phyloP scores from a whole-genome alignment of 352 stramenopile species.

The Phytopythium litorale region DNA sequence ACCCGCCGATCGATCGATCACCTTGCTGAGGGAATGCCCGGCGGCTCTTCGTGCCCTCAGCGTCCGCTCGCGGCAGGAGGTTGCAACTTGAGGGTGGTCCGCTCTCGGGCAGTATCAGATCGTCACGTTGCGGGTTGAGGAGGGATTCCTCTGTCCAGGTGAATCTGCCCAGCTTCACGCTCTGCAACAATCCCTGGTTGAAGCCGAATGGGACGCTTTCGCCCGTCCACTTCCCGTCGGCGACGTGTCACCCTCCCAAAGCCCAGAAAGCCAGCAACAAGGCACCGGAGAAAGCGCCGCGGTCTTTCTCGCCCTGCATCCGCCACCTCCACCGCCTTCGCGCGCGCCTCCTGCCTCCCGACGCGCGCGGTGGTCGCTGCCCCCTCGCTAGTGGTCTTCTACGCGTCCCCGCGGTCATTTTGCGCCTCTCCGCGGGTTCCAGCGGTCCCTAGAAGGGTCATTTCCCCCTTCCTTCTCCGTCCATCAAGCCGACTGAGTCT shows the following conservation, averaged over 20 bases:
- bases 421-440: not conserved
- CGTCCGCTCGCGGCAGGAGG: not conserved
- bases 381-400: not conserved
- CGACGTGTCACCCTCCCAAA: conserved; percentile 4
- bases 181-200: not conserved
- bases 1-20: not conserved
- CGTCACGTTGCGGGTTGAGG: conserved; percentile 6
- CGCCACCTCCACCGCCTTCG: not conserved
- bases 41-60: conserved; percentile 3
- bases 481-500: not conserved
- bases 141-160: not conserved
- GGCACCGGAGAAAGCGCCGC: not conserved
- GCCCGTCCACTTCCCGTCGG: not conserved
- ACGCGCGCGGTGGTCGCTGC: not conserved
- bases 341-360: not conserved
- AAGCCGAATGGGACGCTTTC: conserved; percentile 1
- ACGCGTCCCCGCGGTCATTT: not conserved
- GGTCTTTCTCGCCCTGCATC: conserved; percentile 4
- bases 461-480: not conserved
- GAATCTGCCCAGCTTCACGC: not conserved
- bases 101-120: not conserved
- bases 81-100: not conserved
- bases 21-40: not conserved
- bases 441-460: not conserved
- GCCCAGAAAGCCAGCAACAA: conserved; percentile 2